Evolutionary conservation across 2,329 filamentous ascomycete genomes (phyloP), one percentile per base, ranked within the genome.

Genomic region (Lasiodiplodia theobromae): DNA sequence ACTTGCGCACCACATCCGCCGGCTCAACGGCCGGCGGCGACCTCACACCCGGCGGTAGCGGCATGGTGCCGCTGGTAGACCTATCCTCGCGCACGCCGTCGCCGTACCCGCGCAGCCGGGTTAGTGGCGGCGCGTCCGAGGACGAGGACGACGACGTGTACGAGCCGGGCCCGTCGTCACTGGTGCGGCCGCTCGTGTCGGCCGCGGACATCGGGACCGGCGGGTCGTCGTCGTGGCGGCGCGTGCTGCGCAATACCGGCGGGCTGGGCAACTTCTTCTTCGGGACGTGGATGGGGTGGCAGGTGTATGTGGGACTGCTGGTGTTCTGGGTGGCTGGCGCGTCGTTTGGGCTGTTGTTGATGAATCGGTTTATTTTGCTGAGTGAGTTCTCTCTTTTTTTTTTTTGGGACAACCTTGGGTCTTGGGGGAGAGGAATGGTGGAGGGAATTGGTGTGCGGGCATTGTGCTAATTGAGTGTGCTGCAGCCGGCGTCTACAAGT

Each of bases 291-390:
- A 68, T 78, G 53, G 84, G 84, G 56, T 85, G 83, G 82, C 79
- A 83, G 72, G 71, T 84, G 0, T 86, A 82, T 73, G 78, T 86
- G 14, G 82, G 77, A 11, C 63, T 85, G 70, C 73, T 86, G 63
- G 79, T 85, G 14, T 76, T 85, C 12, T 85, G 82, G 82, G 77
- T 84, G 0, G 81, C 81, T 4, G 83, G 81, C 2, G 84, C 81
- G 69, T 76, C 79, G 11, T 85, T 85, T 70, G 83, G 81, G 4
- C 73, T 85, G 70, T 71, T 82, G 65, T 76, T 85, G 68, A 84
- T 85, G 82, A 85, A 86, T 71, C 77, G 84, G 66, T 85, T 86
- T 71, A 83, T 86, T 69, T 75, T 86, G 69, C 79, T 81, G 76
- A 85, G 80, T 77, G 76, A 67, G 77, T 77, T 23, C 23, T 23